Percentiles rank a stretch among this genome's conserved stretches.
These are phyloP conservation scores for Physocladia obscura DNA, from an alignment of 192 early-diverging fungal species.

Conservation along the genomic window DNA sequence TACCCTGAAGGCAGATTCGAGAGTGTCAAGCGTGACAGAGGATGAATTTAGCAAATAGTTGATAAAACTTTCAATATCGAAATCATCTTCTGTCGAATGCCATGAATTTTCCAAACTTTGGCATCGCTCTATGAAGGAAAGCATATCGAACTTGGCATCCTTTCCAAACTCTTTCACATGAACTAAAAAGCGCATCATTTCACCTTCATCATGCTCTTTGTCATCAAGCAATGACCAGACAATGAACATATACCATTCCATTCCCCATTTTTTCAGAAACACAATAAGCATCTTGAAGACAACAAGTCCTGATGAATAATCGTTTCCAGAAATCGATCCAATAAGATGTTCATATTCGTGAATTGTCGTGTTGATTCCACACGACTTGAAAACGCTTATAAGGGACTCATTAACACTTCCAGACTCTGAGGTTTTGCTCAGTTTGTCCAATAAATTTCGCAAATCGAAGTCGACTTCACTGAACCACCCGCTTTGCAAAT, in stretches of 20 bases:
- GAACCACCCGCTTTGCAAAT: conserved; percentile 18
- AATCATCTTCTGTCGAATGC: not conserved
- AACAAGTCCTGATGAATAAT: conserved; percentile 19
- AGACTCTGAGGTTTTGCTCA: not conserved
- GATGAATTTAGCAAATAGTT: not conserved
- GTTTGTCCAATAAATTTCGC: conserved; percentile 18
- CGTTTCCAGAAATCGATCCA: conserved; percentile 23
- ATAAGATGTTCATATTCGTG: conserved; percentile 19
- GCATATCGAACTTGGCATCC: conserved; percentile 4
- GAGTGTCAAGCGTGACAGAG: not conserved
- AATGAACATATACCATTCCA: conserved; percentile 35
- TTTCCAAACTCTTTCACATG: conserved; percentile 4
- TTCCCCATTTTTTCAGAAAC: conserved; percentile 31
- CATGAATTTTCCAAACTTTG: conserved; percentile 23
- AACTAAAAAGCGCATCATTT: conserved; percentile 5
- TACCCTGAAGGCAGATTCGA: conserved; percentile 7
- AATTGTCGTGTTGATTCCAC: conserved; percentile 19
- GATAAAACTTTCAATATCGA: conserved; percentile 19
- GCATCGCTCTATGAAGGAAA: conserved; percentile 8
- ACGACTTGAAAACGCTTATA: conserved; percentile 19
- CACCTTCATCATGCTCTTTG: conserved; percentile 26
- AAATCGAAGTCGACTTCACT: conserved; percentile 22
- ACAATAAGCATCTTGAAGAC: conserved; percentile 22
- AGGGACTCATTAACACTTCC: conserved; percentile 2
- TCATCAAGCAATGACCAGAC: conserved; percentile 30